Base-by-base conservation (phyloP, 305 asterid species). In the Fraxinus greggii region DNA sequence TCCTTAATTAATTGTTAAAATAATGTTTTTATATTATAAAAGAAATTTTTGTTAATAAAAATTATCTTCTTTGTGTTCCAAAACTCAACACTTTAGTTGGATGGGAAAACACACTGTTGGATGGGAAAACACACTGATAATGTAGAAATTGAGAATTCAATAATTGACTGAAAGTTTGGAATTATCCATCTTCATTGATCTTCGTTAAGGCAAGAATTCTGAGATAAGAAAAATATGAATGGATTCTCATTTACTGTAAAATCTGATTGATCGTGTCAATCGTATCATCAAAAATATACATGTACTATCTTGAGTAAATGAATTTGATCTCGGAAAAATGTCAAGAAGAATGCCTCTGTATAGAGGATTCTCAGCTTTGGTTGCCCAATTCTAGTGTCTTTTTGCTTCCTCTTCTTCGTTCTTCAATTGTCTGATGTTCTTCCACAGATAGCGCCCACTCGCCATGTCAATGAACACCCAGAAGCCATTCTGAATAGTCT, bases 381-480 rank as follows among this genome's bases (percentile, higher is more conserved):
- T 48, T 48, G 59, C 59, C 21, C 21, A 48, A 48, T 48, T 63
- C 72, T 63, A 63, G 33, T 12, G 2, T 2, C 1, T 10, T 76
- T 19, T 19, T 29, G 24, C 23, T 48, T 24, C 56, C 35, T 74
- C 80, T 32, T 45, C 56, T 48, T 15, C 54, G 12, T 28, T 78
- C 80, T 84, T 79, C 75, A 88, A 59, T 67, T 75, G 83, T 65
- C 76, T 84, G 40, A 87, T 77, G 81, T 87, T 88, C 81, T 87
- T 86, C 94, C 91, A 88, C 75, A 90, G 59, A 73, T 88, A 86
- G 40, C 86, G 84, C 8, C 92, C 93, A 70, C 86, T 90, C 7
- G 90, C 92, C 93, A 91, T 90, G 81, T 90, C 93, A 33, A 85
- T 69, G 24, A 91, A 85, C 45, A 82, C 85, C 89, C 92, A 89